Conservation (phyloP, 345 rosid species). For the Eucalyptus paniculata region DNA sequence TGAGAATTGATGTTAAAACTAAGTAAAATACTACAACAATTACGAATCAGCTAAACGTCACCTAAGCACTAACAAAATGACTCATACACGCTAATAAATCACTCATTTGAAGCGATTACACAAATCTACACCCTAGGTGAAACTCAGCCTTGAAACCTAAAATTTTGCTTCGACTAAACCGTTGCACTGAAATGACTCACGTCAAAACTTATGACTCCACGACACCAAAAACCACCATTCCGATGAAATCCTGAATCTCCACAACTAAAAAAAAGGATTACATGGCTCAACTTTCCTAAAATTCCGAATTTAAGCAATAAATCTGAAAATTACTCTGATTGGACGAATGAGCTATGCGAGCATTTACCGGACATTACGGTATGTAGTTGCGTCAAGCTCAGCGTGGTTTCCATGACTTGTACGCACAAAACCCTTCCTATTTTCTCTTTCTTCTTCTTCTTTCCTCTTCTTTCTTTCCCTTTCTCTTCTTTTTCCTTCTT, state of each 20-base stretch:
- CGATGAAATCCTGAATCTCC: rapidly evolving
- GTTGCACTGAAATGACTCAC: rapidly evolving
- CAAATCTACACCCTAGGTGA: rapidly evolving
- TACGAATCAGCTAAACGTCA: rapidly evolving
- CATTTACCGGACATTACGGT: rapidly evolving
- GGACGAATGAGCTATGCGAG: rapidly evolving
- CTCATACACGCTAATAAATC: rapidly evolving
- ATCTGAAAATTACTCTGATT: rapidly evolving
- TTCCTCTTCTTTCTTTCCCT: too few species aligned
- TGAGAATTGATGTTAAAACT: rapidly evolving
- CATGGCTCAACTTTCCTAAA: too few species aligned
- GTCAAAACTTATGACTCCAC: too few species aligned
- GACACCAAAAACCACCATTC: too few species aligned
- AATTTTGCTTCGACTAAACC: rapidly evolving
- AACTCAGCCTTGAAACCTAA: rapidly evolving
- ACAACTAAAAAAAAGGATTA: too few species aligned
- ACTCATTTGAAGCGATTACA: rapidly evolving
- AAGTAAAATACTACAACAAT: too few species aligned
- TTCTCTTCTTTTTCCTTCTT: too few species aligned
- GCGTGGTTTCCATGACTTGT: rapidly evolving
- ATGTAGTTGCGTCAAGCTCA: rapidly evolving
- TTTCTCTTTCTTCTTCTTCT: too few species aligned
- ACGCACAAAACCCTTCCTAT: rapidly evolving
- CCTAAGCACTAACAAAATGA: rapidly evolving
- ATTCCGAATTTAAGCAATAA: too few species aligned